Base-by-base conservation (phyloP, 2,329 filamentous ascomycete genomes). In the Verticillium tricorpus region DNA sequence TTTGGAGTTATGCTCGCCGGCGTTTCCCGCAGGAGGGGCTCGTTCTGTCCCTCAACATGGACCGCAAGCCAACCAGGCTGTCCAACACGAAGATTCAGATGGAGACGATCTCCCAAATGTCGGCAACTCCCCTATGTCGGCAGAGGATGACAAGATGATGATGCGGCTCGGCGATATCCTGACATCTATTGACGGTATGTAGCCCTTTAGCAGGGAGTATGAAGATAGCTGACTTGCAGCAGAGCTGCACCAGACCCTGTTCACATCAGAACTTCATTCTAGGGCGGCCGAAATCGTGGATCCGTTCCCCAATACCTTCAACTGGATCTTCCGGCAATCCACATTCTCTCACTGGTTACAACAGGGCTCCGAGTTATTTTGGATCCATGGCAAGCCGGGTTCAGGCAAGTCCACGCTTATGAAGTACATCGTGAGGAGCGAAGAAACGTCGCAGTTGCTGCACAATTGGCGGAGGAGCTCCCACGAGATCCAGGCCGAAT, bases 361-460 rank as follows among this genome's bases (percentile, higher is more conserved):
- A 0, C 58, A 63, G 0, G 58, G 68, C 4, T 68, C 68, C 5
- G 67, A 68, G 1, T 68, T 74, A 0, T 76, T 74, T 58, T 76
- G 73, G 76, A 71, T 78, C 40, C 76, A 71, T 1, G 76, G 76
- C 2, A 77, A 80, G 37, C 74, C 79, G 3, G 80, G 80, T 0
- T 77, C 77, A 0, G 80, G 80, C 0, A 82, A 82, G 63, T 80
- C 77, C 0, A 80, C 78, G 0, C 69, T 82, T 1, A 79, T 80
- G 69, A 74, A 76, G 22, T 74, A 74, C 39, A 68, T 78, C 14
- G 71, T 67, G 0, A 66, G 70, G 3, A 34, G 22, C 6, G 7
- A 57, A 3, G 11, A 19, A 15, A 37, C 34, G 11, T 40, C 39
- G 17, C 39, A 40, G 6, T 7, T 40, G 17, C 17, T 40, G 6